Conservation (phyloP, 169 alveolate species). For the Plasmodium cynomolgi region DNA sequence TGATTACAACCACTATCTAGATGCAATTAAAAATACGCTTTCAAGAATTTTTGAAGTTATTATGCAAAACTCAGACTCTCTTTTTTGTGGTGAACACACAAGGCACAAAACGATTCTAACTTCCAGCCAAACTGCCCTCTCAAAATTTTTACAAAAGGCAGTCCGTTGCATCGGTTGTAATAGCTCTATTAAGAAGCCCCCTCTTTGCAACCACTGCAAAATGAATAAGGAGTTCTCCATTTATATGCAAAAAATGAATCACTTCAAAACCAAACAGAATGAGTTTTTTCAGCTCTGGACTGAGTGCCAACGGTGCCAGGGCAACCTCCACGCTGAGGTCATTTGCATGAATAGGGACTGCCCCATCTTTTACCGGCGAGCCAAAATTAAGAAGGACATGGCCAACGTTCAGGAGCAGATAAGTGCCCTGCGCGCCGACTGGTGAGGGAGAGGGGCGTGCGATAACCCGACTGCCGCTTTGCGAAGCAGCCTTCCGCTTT, state of each 20-base stretch:
- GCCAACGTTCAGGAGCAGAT: constrained; percentile 83
- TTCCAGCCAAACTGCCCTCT: constrained; percentile 87
- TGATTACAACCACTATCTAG: constrained; percentile 98
- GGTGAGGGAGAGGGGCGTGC: neutral
- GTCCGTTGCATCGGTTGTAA: constrained; percentile 95
- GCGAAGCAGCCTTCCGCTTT: too few relatives aligned
- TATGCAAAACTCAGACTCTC: constrained; percentile 92
- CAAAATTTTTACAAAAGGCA: constrained; percentile 92
- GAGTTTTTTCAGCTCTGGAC: constrained; percentile 96
- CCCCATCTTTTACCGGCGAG: constrained; percentile 98
- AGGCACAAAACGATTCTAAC: constrained; percentile 77
- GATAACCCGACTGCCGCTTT: neutral
- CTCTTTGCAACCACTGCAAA: constrained; percentile 84
- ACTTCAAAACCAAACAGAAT: constrained; percentile 90
- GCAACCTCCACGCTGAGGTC: constrained; percentile 95
- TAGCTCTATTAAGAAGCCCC: constrained; percentile 85
- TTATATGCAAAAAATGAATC: constrained; percentile 86
- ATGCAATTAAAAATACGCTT: constrained; percentile 94
- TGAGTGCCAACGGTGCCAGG: constrained; percentile 98
- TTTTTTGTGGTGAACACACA: constrained; percentile 87
- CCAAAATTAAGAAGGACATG: constrained; percentile 93
- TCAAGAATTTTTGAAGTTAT: constrained; percentile 94
- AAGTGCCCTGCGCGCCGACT: constrained; percentile 74
- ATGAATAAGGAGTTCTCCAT: constrained; percentile 80
- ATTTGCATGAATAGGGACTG: constrained; percentile 98